A percentile compares a stretch with the other conserved stretches of the same genome.
Evolutionary conservation across 2,329 filamentous ascomycete genomes (phyloP).

Genomic region (Nemania sp.): DNA sequence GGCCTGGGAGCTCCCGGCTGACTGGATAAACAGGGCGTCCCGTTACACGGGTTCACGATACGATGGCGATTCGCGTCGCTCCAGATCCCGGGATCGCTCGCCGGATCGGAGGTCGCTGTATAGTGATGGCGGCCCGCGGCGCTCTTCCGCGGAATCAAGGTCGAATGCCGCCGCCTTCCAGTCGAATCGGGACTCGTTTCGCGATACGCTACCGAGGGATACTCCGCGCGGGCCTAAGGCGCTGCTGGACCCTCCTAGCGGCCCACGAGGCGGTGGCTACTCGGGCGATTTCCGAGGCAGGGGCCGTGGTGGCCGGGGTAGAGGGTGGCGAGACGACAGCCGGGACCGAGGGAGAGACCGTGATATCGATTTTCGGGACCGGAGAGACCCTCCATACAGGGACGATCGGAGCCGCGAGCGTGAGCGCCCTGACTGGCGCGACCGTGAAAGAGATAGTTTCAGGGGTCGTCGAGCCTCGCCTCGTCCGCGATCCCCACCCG

Average conservation of each 20-base stretch:
- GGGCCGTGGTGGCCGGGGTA: conserved; percentile 58
- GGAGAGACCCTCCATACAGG: conserved; percentile 55
- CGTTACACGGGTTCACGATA: conserved; percentile 63
- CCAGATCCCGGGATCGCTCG: conserved; percentile 70
- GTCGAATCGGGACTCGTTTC: conserved; percentile 60
- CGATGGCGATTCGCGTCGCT: conserved; percentile 63
- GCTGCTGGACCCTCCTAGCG: conserved; percentile 69
- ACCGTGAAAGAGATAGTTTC: conserved; percentile 58
- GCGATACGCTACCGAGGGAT: conserved; percentile 63
- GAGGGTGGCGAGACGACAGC: conserved; percentile 65
- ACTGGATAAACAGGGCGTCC: conserved; percentile 46
- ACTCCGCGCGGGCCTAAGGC: conserved; percentile 83
- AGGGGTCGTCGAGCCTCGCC: conserved; percentile 65
- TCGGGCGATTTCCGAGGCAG: conserved; percentile 65
- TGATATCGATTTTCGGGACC: conserved; percentile 61
- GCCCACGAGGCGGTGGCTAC: conserved; percentile 69
- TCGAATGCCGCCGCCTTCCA: conserved; percentile 63
- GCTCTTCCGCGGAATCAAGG: conserved; percentile 63
- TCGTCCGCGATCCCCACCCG: conserved; percentile 63
- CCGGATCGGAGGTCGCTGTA: conserved; percentile 62
- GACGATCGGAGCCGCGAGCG: conserved; percentile 64
- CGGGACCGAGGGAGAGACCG: conserved; percentile 63
- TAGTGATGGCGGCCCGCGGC: conserved; percentile 68
- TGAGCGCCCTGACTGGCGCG: conserved; percentile 53
- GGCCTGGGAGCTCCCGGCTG: conserved; percentile 17